A percentile compares a stretch with the other conserved stretches of the same genome.
Evolutionary conservation across 176 grass and related monocot species (phyloP).

Genomic region (Rhynchospora breviuscula): DNA sequence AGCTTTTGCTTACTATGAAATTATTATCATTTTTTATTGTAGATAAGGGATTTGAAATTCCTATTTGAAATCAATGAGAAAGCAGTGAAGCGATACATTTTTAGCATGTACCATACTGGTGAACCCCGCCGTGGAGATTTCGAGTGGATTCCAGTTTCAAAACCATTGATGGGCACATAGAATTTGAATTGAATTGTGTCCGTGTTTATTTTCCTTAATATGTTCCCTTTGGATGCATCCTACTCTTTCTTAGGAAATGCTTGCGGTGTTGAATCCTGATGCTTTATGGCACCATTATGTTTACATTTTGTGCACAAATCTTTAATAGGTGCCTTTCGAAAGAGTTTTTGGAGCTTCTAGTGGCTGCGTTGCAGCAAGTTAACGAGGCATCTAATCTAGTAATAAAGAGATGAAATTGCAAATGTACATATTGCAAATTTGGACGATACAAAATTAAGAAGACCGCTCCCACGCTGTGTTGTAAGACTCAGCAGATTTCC

Average conservation of each 20-base stretch:
- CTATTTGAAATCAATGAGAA: constrained; percentile 31
- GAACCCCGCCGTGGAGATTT: neutral
- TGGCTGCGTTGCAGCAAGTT: too few relatives aligned
- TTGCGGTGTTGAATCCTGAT: neutral
- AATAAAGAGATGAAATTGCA: neutral
- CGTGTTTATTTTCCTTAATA: neutral
- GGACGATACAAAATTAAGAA: neutral
- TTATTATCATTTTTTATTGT: neutral
- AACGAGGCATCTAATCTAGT: too few relatives aligned
- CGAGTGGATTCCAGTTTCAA: constrained; percentile 3
- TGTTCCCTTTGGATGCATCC: neutral
- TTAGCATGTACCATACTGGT: constrained; percentile 1
- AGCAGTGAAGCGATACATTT: constrained; percentile 21
- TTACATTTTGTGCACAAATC: too few relatives aligned
- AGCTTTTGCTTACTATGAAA: constrained; percentile 2
- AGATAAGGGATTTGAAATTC: constrained; percentile 31
- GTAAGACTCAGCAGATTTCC: neutral
- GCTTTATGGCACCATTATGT: neutral
- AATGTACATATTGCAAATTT: neutral
- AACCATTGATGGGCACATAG: neutral
- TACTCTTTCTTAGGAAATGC: neutral
- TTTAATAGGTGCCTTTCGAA: neutral
- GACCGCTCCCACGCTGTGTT: neutral
- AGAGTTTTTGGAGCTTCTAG: neutral
- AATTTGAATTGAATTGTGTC: constrained; percentile 1